Percentiles rank a stretch among this genome's conserved stretches.
Conservation (phyloP, 2,329 filamentous ascomycete species). For the Aspergillus fijiensis region DNA sequence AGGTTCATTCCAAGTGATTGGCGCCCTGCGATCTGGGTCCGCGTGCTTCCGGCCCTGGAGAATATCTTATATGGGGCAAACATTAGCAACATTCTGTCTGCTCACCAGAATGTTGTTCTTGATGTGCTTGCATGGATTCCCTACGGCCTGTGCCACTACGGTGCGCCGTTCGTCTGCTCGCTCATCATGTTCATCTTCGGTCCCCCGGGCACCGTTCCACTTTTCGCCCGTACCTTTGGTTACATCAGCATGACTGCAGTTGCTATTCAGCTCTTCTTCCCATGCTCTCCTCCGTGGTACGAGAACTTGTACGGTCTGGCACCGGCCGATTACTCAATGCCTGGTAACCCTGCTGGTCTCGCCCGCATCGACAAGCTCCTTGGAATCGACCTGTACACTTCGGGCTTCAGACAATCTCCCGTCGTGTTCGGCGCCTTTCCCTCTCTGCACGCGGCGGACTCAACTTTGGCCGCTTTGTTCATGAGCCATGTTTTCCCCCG, state of each 20-base stretch:
- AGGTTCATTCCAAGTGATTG: slow-evolving; percentile 89
- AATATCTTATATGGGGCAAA: slow-evolving; percentile 97
- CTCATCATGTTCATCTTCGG: slow-evolving; percentile 82
- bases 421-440: slow-evolving; percentile 95
- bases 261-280: slow-evolving; percentile 83
- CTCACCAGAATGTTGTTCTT: slow-evolving; percentile 77
- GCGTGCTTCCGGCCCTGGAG: slow-evolving; percentile 88
- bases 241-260: slow-evolving; percentile 91
- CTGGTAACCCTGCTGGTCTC: slow-evolving; percentile 83
- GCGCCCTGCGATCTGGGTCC: slow-evolving; percentile 91
- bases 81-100: slow-evolving; percentile 90
- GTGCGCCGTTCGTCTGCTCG: slow-evolving; percentile 76
- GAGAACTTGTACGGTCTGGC: slow-evolving; percentile 89
- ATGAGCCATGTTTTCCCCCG: slow-evolving; percentile 90
- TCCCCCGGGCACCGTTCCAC: slow-evolving; percentile 78
- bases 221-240: slow-evolving; percentile 83
- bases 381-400: slow-evolving; percentile 88
- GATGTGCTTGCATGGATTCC: slow-evolving; percentile 91
- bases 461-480: slow-evolving; percentile 85
- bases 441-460: slow-evolving; percentile 85
- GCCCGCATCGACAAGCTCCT: slow-evolving; percentile 87
- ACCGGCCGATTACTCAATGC: slow-evolving; percentile 88
- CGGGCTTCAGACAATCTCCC: slow-evolving; percentile 83
- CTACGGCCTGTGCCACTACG: slow-evolving; percentile 89
- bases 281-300: slow-evolving; percentile 95